Evolutionary conservation across 2,329 filamentous ascomycete genomes (phyloP).

Genomic region (Byssothecium circinans): DNA sequence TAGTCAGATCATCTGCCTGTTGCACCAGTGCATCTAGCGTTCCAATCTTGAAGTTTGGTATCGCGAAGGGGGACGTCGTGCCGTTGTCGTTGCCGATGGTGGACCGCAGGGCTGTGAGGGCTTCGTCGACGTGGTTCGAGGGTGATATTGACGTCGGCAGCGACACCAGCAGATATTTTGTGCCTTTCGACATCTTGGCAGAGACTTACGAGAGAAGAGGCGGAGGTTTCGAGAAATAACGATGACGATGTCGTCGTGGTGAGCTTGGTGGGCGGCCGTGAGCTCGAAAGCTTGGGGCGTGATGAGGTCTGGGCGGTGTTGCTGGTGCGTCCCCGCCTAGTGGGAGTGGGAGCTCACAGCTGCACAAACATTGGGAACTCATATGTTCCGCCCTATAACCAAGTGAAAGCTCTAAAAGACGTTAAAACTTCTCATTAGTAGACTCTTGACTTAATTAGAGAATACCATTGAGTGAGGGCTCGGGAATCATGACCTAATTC

Average conservation of each 20-base stretch:
- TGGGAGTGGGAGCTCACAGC: no score
- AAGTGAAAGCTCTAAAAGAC: no score
- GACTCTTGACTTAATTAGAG: background rate
- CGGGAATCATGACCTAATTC: slow-evolving; percentile 4
- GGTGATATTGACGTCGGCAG: slow-evolving; percentile 85
- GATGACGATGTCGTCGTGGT: slow-evolving; percentile 6
- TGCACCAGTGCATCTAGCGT: slow-evolving; percentile 93
- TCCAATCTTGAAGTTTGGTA: slow-evolving; percentile 97
- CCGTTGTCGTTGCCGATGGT: slow-evolving; percentile 76
- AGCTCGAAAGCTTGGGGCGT: slow-evolving; percentile 23
- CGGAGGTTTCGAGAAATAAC: slow-evolving; percentile 8
- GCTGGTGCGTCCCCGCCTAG: slow-evolving; percentile 1
- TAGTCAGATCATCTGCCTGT: slow-evolving; percentile 91
- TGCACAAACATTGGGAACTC: no score
- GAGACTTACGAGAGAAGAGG: slow-evolving; percentile 20
- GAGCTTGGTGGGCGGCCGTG: slow-evolving; percentile 21
- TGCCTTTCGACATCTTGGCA: slow-evolving; percentile 47
- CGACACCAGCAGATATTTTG: slow-evolving; percentile 84
- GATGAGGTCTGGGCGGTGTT: slow-evolving; percentile 7
- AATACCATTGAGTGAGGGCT: background rate
- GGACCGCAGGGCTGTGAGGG: slow-evolving; percentile 72
- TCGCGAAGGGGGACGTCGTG: slow-evolving; percentile 72
- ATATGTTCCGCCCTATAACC: no score
- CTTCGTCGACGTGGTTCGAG: slow-evolving; percentile 77
- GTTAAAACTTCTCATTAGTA: no score